Percentiles rank a stretch among this genome's conserved stretches.
These are phyloP conservation scores for Leishmania guyanensis DNA, from an alignment of 208 protist genomes.

Conservation along the genomic window DNA sequence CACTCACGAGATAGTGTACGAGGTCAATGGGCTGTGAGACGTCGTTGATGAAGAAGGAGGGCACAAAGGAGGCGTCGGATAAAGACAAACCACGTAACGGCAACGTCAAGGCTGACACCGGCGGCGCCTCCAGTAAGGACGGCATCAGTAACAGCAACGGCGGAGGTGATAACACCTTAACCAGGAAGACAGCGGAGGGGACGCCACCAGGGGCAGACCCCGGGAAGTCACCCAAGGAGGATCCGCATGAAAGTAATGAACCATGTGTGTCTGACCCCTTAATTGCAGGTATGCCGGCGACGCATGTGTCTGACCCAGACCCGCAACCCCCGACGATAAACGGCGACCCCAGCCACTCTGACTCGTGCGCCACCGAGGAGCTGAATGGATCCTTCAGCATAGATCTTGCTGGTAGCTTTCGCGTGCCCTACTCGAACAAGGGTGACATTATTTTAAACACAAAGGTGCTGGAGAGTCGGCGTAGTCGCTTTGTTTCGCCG, in stretches of 20 bases:
- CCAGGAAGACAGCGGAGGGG: not conserved
- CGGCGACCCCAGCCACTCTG: slow-evolving; percentile 4
- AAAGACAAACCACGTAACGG: not conserved
- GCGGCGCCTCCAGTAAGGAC: not conserved
- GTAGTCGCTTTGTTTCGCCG: slow-evolving; percentile 14
- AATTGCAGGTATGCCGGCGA: not conserved
- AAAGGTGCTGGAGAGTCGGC: slow-evolving; percentile 14
- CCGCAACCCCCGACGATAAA: not conserved
- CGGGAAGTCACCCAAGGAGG: not conserved
- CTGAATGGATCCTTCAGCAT: slow-evolving; percentile 31
- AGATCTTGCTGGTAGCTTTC: slow-evolving; percentile 39
- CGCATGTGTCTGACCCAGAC: not conserved
- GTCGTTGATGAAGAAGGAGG: slow-evolving; percentile 1
- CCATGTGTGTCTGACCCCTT: slow-evolving; percentile 2
- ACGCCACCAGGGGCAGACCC: not conserved
- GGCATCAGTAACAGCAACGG: not conserved
- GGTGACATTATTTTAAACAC: slow-evolving; percentile 22
- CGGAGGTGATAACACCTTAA: not conserved
- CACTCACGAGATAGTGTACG: not conserved
- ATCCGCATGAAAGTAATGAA: too few relatives aligned
- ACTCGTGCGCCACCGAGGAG: slow-evolving; percentile 10
- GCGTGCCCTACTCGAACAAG: slow-evolving; percentile 31
- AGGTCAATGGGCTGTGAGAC: slow-evolving; percentile 2
- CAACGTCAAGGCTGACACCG: not conserved
- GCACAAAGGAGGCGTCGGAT: not conserved